Percentiles rank a stretch among this genome's conserved stretches.
Evolutionary conservation across 495 filamentous ascomycete genomes (phyloP).

Genomic region (Xeromyces bisporus): DNA sequence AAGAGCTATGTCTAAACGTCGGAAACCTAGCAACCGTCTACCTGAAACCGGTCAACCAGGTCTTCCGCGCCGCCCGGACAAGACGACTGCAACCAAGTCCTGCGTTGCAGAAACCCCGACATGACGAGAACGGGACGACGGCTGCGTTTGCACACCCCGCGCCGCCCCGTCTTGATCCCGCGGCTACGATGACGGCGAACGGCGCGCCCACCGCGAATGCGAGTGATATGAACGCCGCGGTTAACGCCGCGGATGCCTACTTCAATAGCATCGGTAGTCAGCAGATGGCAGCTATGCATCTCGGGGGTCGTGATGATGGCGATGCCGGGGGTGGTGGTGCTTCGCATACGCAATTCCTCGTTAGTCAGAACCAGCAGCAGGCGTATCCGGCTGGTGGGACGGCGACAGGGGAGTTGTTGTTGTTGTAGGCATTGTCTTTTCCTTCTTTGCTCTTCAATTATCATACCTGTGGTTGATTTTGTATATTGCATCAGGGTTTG

Average conservation of each 20-base stretch:
- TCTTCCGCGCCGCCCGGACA: constrained; percentile 82
- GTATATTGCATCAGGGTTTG: too few relatives aligned
- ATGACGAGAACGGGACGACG: constrained; percentile 24
- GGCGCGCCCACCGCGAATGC: constrained; percentile 9
- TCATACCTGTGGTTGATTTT: too few relatives aligned
- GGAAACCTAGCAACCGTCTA: constrained; percentile 95
- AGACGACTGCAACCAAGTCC: constrained; percentile 63
- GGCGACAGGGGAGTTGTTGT: constrained; percentile 32
- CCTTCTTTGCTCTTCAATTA: too few relatives aligned
- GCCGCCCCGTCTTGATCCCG: constrained; percentile 7
- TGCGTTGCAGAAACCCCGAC: constrained; percentile 54
- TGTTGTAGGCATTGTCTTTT: too few relatives aligned
- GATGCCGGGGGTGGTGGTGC: constrained; percentile 21
- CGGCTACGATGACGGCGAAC: constrained; percentile 12
- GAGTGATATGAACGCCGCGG: constrained; percentile 45
- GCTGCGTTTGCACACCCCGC: constrained; percentile 16
- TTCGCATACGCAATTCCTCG: constrained; percentile 31
- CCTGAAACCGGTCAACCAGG: constrained; percentile 90
- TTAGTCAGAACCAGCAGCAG: constrained; percentile 37
- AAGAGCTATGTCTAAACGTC: constrained; percentile 94
- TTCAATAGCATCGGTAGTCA: constrained; percentile 57
- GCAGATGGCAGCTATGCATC: constrained; percentile 52
- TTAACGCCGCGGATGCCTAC: constrained; percentile 71
- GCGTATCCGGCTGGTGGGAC: constrained; percentile 33
- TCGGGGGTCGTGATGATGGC: constrained; percentile 31